Evolutionary conservation across 805 yeast species (phyloP).

Genomic region (Hanseniaspora meyeri): DNA sequence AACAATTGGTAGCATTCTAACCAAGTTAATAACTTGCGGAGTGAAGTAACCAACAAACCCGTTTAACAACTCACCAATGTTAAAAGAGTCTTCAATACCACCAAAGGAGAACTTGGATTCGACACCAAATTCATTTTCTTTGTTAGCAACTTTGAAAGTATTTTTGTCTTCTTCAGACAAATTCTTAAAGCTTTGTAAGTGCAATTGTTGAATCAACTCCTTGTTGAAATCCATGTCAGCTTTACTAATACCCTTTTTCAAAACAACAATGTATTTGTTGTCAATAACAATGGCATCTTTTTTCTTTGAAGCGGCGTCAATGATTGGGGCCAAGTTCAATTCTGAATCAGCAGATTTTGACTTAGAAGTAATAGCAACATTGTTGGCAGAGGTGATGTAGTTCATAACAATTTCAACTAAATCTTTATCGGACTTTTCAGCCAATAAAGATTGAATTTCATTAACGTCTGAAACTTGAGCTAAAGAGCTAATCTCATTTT

Average conservation of each 20-base stretch:
- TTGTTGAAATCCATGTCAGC: constrained; percentile 53
- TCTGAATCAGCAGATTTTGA: neutral
- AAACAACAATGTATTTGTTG: constrained; percentile 72
- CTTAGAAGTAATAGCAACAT: neutral
- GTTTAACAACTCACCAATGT: constrained; percentile 42
- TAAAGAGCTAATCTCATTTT: constrained; percentile 15
- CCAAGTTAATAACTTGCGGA: constrained; percentile 57
- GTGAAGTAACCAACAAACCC: constrained; percentile 86
- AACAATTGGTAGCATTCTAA: constrained; percentile 54
- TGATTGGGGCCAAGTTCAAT: constrained; percentile 9
- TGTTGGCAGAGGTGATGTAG: neutral
- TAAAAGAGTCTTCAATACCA: constrained; percentile 50
- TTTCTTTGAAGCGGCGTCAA: neutral
- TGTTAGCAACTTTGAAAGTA: constrained; percentile 30
- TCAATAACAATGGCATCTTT: constrained; percentile 31
- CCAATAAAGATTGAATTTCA: constrained; percentile 15
- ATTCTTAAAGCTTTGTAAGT: constrained; percentile 33
- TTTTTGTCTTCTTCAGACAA: constrained; percentile 24
- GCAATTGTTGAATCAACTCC: constrained; percentile 49
- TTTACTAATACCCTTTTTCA: constrained; percentile 50
- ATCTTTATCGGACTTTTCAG: constrained; percentile 17
- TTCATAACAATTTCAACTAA: neutral
- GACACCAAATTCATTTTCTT: constrained; percentile 18
- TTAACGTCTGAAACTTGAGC: constrained; percentile 29
- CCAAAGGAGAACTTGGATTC: constrained; percentile 25